Percentiles rank a stretch among this genome's conserved stretches.
Conservation (phyloP, 306 rosid genomes). For the Lathyrus sativus region DNA sequence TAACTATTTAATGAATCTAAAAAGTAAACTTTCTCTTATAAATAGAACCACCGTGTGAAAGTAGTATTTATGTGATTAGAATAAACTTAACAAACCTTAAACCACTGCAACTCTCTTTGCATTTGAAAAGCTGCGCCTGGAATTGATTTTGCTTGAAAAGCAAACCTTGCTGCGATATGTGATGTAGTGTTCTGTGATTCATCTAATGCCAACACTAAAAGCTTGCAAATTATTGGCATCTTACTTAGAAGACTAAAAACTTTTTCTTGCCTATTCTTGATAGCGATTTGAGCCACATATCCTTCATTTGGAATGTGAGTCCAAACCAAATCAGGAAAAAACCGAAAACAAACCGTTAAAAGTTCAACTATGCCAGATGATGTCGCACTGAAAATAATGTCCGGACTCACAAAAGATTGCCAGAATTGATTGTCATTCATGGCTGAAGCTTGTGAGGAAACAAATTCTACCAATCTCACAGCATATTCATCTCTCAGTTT, state of each 20-base stretch:
- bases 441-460: conserved; percentile 39
- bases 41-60: no score
- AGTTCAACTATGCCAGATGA: conserved; percentile 55
- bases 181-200: conserved; percentile 49
- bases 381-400: conserved; percentile 36
- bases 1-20: no score
- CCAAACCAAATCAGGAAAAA: conserved; percentile 57
- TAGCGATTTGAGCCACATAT: conserved; percentile 41
- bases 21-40: no score
- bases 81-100: conserved; percentile 41
- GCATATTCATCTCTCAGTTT: conserved; percentile 50
- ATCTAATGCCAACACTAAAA: conserved; percentile 29
- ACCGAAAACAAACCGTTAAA: conserved; percentile 40
- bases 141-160: conserved; percentile 43
- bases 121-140: conserved; percentile 61
- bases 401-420: conserved; percentile 37
- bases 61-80: not conserved
- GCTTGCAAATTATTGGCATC: conserved; percentile 43
- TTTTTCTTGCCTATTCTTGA: conserved; percentile 50
- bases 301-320: conserved; percentile 38
- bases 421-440: conserved; percentile 25
- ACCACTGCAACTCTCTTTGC: conserved; percentile 62
- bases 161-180: conserved; percentile 55
- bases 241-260: conserved; percentile 45
- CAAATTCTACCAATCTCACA: conserved; percentile 40